Percentiles rank a stretch among this genome's conserved stretches.
phyloP scores from a whole-genome alignment of 306 rosid genomes.

The Begonia loranthoides region DNA sequence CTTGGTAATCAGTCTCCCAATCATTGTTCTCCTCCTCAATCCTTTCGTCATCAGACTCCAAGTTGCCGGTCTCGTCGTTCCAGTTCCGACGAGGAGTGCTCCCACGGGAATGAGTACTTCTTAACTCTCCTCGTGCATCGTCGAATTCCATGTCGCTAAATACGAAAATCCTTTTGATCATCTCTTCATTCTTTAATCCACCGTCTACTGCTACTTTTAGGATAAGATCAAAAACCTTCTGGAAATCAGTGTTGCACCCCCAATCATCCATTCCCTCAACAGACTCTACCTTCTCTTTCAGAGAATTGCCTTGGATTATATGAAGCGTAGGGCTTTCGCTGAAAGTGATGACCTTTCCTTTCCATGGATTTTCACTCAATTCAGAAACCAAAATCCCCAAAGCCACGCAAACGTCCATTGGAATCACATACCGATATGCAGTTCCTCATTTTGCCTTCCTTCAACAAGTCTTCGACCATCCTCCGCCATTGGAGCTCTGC shows the following conservation, averaged over 20 bases:
- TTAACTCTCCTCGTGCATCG: slow-evolving; percentile 11
- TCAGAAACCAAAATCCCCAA: slow-evolving; percentile 57
- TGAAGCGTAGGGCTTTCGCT: slow-evolving; percentile 32
- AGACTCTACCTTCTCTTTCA: slow-evolving; percentile 23
- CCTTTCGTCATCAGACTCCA: neutral
- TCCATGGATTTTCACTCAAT: slow-evolving; percentile 50
- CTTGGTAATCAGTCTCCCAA: slow-evolving; percentile 69
- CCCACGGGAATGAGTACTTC: no score
- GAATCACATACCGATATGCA: slow-evolving; percentile 44
- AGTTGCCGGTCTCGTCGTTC: neutral
- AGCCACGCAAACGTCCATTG: slow-evolving; percentile 52
- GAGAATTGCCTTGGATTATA: slow-evolving; percentile 30
- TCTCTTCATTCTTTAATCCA: slow-evolving; percentile 31
- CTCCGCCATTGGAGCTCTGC: slow-evolving; percentile 71
- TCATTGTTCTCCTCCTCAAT: neutral
- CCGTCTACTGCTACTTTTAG: slow-evolving; percentile 49
- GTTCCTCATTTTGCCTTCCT: slow-evolving; percentile 33
- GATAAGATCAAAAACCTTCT: slow-evolving; percentile 47
- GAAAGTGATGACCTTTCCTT: slow-evolving; percentile 49
- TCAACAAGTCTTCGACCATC: slow-evolving; percentile 36
- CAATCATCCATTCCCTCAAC: slow-evolving; percentile 19
- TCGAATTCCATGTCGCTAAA: slow-evolving; percentile 80
- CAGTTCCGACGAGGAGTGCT: no score
- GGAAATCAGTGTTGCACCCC: slow-evolving; percentile 42
- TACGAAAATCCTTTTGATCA: slow-evolving; percentile 51